phyloP scores from a whole-genome alignment of 495 filamentous ascomycete genomes.

The Cercophora samala region DNA sequence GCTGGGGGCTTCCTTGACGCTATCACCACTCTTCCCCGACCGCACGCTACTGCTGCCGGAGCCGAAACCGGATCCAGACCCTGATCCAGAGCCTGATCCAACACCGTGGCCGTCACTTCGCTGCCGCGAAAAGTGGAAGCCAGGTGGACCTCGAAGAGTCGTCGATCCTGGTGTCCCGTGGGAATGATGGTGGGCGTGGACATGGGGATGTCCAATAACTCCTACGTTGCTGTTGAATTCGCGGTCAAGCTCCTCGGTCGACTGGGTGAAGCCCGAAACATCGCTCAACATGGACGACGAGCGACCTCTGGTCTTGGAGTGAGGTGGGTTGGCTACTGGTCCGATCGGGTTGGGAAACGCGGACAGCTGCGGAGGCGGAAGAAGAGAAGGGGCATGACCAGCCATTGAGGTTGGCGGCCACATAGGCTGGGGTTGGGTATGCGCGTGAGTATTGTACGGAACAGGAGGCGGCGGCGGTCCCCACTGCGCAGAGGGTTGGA shows the following conservation, averaged over 20 bases:
- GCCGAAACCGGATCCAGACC: conserved; percentile 29
- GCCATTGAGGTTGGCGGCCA: conserved; percentile 33
- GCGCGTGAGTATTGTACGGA: conserved; percentile 9
- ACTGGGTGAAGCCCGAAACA: conserved; percentile 63
- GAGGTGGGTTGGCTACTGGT: conserved; percentile 22
- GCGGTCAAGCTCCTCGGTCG: conserved; percentile 41
- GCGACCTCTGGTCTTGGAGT: conserved; percentile 48
- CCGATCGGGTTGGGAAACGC: conserved; percentile 27
- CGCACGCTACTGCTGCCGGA: conserved; percentile 35
- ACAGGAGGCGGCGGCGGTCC: conserved; percentile 9
- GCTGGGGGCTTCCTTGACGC: conserved; percentile 30
- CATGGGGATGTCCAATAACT: conserved; percentile 10
- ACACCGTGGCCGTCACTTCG: conserved; percentile 24
- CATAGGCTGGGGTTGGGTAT: conserved; percentile 17
- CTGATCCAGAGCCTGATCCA: conserved; percentile 28
- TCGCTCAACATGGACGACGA: conserved; percentile 67
- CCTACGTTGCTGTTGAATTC: conserved; percentile 10
- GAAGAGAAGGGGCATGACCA: conserved; percentile 18
- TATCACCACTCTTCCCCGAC: conserved; percentile 36
- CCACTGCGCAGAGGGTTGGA: conserved; percentile 26
- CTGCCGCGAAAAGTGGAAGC: conserved; percentile 28
- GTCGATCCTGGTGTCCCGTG: conserved; percentile 17
- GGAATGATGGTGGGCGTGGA: neutral
- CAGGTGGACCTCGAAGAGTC: conserved; percentile 30
- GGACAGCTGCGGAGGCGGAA: conserved; percentile 21